Base-by-base conservation (phyloP, 2,329 filamentous ascomycete genomes). In the Sporothrix phasma region DNA sequence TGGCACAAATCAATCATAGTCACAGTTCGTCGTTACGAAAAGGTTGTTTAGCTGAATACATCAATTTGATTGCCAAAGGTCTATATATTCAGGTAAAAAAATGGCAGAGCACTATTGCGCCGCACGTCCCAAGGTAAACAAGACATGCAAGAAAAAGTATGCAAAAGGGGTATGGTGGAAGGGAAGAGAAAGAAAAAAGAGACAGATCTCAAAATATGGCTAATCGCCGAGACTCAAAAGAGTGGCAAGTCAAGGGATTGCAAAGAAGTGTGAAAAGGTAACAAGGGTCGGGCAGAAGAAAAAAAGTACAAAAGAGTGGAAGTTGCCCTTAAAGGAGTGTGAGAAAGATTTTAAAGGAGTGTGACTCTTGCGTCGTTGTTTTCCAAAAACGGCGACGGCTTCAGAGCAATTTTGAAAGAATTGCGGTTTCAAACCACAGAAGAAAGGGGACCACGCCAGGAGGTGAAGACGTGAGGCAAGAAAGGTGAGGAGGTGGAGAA, bases 401-500 rank as follows among this genome's bases (percentile, higher is more conserved):
- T 53, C 34, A 7, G 24, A 47, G 24, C 31, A 39, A 19, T 24
- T 22, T 59, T 59, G 34, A 53, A 51, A 15, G n/a, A 8, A 37
- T 24, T 15, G 58, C 39, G 58, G 58, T 65, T 53, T 49, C 63
- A 59, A 53, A 65, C 63, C 54, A 64, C 62, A 41, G 41, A 13
- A n/a, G 31, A 46, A 47, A 62, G 19, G 22, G 26, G 46, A 26
- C 43, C 54, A 59, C 54, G 37, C 54, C 54, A 31, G 37, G 39
- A 58, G 22, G 17, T 5, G 7, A 37, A 7, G 24, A 29, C 15
- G 22, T 43, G 19, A 7, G 5, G 22, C 11, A 37, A 37, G 34
- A 46, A 24, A 17, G 19, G 53, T 31, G 22, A 26, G 31, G 34
- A 13, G 34, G 15, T 10, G 15, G 31, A 54, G 29, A 54, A 54